phyloP scores from a whole-genome alignment of 768 basidiomycete genomes.

The Auricularia auricula-judae region DNA sequence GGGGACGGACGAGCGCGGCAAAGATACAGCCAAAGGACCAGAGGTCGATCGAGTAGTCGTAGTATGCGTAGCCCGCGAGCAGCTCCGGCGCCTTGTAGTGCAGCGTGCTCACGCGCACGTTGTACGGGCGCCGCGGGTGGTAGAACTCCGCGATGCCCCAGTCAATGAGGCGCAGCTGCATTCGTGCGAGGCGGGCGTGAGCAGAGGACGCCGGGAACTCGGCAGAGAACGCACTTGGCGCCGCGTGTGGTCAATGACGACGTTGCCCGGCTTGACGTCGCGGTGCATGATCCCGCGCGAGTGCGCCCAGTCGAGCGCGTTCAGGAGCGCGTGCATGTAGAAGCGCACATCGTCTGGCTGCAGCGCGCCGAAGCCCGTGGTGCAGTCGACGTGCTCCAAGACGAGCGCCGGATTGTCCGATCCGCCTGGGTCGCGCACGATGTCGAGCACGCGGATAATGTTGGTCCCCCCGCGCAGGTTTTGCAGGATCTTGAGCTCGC shows the following conservation, averaged over 20 bases:
- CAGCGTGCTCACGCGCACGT: conserved; percentile 59
- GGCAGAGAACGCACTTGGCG: conserved; percentile 35
- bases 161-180: conserved; percentile 49
- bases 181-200: not conserved
- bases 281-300: conserved; percentile 65
- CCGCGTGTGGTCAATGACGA: conserved; percentile 61
- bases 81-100: conserved; percentile 70
- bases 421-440: conserved; percentile 49
- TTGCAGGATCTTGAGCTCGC: conserved; percentile 63
- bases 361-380: conserved; percentile 47
- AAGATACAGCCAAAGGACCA: conserved; percentile 71
- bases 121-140: conserved; percentile 57
- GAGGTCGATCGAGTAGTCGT: conserved; percentile 62
- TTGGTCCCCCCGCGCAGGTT: conserved; percentile 33
- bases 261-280: conserved; percentile 57
- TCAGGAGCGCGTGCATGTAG: conserved; percentile 56
- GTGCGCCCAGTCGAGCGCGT: conserved; percentile 62
- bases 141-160: conserved; percentile 75
- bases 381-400: conserved; percentile 58
- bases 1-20: conserved; percentile 48
- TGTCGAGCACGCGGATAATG: conserved; percentile 52
- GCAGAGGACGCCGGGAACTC: not conserved
- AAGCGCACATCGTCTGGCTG: conserved; percentile 52
- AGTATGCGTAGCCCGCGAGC: conserved; percentile 58
- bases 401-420: conserved; percentile 52